These are phyloP conservation scores for Lentinula edodes DNA, from an alignment of 768 basidiomycete species.

Conservation along the genomic window DNA sequence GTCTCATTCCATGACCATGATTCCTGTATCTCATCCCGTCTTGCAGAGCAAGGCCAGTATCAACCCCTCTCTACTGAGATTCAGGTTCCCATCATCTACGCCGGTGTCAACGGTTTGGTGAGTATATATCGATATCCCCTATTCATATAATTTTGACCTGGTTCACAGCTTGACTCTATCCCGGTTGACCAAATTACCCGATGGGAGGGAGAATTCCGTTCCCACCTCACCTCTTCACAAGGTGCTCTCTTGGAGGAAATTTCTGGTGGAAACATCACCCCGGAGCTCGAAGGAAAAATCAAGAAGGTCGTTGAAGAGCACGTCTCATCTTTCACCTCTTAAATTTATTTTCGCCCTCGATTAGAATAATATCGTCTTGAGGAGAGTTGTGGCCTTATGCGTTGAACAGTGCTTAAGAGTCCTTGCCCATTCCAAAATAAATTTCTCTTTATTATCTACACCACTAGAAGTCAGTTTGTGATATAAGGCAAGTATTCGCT, in stretches of 20 bases:
- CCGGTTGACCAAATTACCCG: slow-evolving; percentile 91
- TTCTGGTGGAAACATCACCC: slow-evolving; percentile 73
- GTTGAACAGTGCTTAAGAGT: neutral
- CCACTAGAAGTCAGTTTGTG: neutral
- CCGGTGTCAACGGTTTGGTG: slow-evolving; percentile 98
- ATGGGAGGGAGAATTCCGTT: slow-evolving; percentile 92
- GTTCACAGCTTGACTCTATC: slow-evolving; percentile 78
- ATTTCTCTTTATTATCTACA: neutral
- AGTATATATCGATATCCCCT: slow-evolving; percentile 21
- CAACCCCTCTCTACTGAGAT: slow-evolving; percentile 91
- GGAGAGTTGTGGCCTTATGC: neutral
- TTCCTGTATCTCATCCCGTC: slow-evolving; percentile 10
- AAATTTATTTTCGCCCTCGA: slow-evolving; percentile 16
- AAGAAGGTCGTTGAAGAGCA: slow-evolving; percentile 93
- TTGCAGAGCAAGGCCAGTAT: slow-evolving; percentile 94
- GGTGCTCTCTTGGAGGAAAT: slow-evolving; percentile 78
- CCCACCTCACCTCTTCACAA: slow-evolving; percentile 76
- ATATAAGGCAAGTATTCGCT: too few relatives aligned
- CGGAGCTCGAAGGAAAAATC: slow-evolving; percentile 89
- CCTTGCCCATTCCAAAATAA: neutral
- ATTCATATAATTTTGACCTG: slow-evolving; percentile 2
- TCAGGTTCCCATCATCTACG: slow-evolving; percentile 98
- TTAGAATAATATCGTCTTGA: neutral
- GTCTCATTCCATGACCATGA: slow-evolving; percentile 18
- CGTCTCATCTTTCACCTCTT: slow-evolving; percentile 72